Percentiles rank a stretch among this genome's conserved stretches.
phyloP scores from a whole-genome alignment of 208 protist genomes.

The Trypanosoma lewisi region DNA sequence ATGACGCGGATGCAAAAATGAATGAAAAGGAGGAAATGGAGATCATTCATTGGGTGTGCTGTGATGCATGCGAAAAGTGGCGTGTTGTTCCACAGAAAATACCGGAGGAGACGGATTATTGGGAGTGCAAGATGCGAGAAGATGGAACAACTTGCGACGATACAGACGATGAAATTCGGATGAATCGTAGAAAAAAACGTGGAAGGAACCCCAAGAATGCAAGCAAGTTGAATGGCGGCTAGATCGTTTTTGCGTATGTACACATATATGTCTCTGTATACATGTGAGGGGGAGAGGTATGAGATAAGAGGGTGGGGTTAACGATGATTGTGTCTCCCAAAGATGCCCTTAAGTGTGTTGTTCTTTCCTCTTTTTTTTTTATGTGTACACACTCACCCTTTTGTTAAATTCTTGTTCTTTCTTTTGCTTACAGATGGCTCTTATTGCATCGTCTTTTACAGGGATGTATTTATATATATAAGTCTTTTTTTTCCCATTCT shows the following conservation, averaged over 20 bases:
- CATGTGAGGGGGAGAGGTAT: background rate
- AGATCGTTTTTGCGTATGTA: background rate
- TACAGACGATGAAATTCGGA: conserved; percentile 55
- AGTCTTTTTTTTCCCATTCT: background rate
- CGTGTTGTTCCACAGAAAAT: conserved; percentile 65
- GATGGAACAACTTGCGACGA: conserved; percentile 67
- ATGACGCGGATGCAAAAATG: background rate
- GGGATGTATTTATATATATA: background rate
- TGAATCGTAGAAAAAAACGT: conserved; percentile 19
- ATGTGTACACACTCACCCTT: background rate
- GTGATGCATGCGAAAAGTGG: conserved; percentile 81
- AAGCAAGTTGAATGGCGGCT: background rate
- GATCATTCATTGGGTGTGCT: conserved; percentile 82
- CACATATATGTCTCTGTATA: background rate
- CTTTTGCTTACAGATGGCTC: conserved; percentile 15
- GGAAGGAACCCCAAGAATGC: conserved; percentile 3
- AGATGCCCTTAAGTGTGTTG: background rate
- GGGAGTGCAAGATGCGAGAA: conserved; percentile 70
- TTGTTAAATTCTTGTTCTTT: conserved; percentile 26
- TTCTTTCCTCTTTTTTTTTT: conserved; percentile 2
- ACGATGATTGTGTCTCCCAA: too few relatives aligned
- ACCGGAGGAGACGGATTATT: conserved; percentile 30
- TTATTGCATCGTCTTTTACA: background rate
- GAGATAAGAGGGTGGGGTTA: background rate
- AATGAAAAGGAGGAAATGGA: conserved; percentile 28